A percentile compares a stretch with the other conserved stretches of the same genome.
These are phyloP conservation scores for Talaromyces islandicus DNA, from an alignment of 2,329 filamentous ascomycete genomes.

Conservation along the genomic window DNA sequence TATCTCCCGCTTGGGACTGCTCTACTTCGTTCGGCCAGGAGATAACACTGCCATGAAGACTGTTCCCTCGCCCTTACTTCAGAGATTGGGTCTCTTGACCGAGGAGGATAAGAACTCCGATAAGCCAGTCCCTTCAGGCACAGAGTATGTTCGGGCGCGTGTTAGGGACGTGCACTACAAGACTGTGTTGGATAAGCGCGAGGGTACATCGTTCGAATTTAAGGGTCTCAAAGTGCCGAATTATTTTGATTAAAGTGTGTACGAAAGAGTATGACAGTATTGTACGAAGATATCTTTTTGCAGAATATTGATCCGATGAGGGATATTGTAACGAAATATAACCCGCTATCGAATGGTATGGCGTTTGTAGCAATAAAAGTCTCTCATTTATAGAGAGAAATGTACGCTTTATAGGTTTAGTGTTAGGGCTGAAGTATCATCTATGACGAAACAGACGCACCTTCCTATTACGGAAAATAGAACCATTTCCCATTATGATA, in stretches of 20 bases:
- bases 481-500: neutral
- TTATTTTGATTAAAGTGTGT: conserved; percentile 20
- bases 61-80: conserved; percentile 32
- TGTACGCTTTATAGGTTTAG: neutral
- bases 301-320: neutral
- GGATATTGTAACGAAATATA: neutral
- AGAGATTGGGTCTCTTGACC: conserved; percentile 32
- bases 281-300: neutral
- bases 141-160: conserved; percentile 42
- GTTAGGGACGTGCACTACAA: conserved; percentile 44
- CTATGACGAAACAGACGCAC: neutral
- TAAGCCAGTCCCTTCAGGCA: conserved; percentile 32
- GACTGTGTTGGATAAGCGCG: conserved; percentile 38
- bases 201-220: conserved; percentile 41
- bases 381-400: neutral
- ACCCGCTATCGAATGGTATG: too few species aligned
- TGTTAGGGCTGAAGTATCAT: neutral
- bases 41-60: conserved; percentile 25
- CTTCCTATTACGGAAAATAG: neutral
- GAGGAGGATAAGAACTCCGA: conserved; percentile 35
- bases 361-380: neutral
- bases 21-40: conserved; percentile 35
- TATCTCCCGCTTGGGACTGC: conserved; percentile 26
- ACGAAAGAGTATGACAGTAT: neutral
- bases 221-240: conserved; percentile 36